Conservation (phyloP, 768 basidiomycete genomes). For the Ephemerocybe angulata region DNA sequence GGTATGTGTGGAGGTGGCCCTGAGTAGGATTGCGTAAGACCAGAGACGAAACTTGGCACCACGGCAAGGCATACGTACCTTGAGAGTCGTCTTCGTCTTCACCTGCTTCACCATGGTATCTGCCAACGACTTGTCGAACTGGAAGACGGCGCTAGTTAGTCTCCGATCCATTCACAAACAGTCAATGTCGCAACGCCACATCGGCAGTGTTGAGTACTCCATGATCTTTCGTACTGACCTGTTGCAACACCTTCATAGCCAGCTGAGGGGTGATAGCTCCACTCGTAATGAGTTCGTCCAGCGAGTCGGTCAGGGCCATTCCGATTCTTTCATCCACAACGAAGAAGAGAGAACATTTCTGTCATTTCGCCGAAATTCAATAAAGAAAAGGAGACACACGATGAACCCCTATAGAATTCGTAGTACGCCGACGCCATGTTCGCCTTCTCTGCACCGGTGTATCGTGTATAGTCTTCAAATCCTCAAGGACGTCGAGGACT, state of each 20-base stretch:
- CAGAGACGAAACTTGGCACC: not conserved
- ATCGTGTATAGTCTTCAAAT: not conserved
- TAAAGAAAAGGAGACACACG: constrained; percentile 47
- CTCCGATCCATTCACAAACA: not conserved
- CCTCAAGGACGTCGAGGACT: not conserved
- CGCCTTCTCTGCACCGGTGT: not conserved
- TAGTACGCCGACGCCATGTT: constrained; percentile 82
- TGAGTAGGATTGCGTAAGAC: not conserved
- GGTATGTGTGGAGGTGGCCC: constrained; percentile 92
- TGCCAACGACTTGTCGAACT: constrained; percentile 97
- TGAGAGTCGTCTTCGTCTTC: constrained; percentile 91
- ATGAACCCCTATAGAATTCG: constrained; percentile 89
- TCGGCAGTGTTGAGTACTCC: not conserved
- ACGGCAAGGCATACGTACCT: constrained; percentile 47
- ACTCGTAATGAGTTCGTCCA: constrained; percentile 96
- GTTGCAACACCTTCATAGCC: constrained; percentile 97
- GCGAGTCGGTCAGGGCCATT: constrained; percentile 94
- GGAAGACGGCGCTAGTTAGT: constrained; percentile 6
- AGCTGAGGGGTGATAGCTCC: constrained; percentile 96
- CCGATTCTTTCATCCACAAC: constrained; percentile 64
- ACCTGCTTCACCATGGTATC: constrained; percentile 91
- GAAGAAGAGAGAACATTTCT: not conserved
- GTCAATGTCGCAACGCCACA: constrained; percentile 2
- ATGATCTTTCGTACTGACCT: constrained; percentile 51
- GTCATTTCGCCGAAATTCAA: constrained; percentile 5